Base-by-base conservation (phyloP, 2,329 filamentous ascomycete genomes). In the Ophiostoma piceae region DNA sequence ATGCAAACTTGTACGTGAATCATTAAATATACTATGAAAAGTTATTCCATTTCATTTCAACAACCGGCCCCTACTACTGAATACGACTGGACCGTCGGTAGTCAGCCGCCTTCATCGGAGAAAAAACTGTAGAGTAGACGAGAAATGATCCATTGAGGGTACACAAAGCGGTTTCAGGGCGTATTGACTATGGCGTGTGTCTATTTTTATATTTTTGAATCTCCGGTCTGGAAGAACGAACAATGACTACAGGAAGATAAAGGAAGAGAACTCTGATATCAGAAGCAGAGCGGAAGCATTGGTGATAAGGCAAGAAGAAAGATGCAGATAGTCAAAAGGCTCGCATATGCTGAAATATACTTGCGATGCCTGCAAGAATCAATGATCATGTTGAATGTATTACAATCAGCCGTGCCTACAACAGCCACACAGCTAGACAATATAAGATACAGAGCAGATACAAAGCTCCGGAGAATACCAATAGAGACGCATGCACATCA, bases 91-190 rank as follows among this genome's bases (percentile, higher is more conserved):
- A 14, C 16, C 16, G 14, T 11, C 60, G 32, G 60, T 19, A 66
- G 35, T 12, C 35, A 66, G 62, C 62, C 62, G 37, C 39, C 35
- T n/a, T 37, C 35, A 16, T 66, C 62, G 62, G 62, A 66, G 32
- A 64, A 64, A 41, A 64, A 32, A 29, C 14, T 32, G 43, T 47
- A 47, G 16, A 37, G 62, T 41, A 66, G 62, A 66, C 62, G 62
- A 66, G 62, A 66, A 66, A 26, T 19, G 62, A 66, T 14, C 62
- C 60, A 64, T 26, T 7, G 6, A 32, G 60, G 60, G 26, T 2
- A 19, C 60, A 64, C 60, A 64, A 8, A 47, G 43, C 43, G 60
- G 60, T 22, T 57, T 57, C n/a, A 57, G 51, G 51, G n/a, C n/a
- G n/a, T 57, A 26, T 22, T 57, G 51, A 9, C 8, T 57, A 2